Base-by-base conservation (phyloP, 73 alveolate genomes). In the Durusdinium trenchii region DNA sequence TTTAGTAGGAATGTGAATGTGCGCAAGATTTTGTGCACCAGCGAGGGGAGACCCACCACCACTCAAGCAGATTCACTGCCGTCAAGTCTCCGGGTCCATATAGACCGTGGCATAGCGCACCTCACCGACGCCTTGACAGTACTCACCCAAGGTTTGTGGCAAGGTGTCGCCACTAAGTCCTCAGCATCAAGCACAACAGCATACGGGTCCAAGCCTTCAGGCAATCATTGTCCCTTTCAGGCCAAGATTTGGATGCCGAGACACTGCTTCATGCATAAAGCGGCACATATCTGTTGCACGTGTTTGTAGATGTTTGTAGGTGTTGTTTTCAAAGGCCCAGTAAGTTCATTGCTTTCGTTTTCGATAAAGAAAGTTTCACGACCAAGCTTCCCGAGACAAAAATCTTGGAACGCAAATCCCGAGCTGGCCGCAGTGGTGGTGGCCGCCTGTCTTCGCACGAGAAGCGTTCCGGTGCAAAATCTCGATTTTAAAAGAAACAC, bases 71-170 rank as follows among this genome's bases (percentile, higher is more conserved):
- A 62, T 9, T 30, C 35, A 36, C 30, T 9, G 32, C 48, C 30
- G 6, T 76, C 60, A 78, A 47, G 98, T 6, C 30, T 12, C 98
- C 4, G 98, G 67, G n/a, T 91, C 98, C 89, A 91, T 91, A 57
- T 67, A 91, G 47, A 91, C 78, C 12, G 98, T 67, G 18, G 85
- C 98, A 43, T 91, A 71, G 47, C 98, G 98, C 45, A 91, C 98
- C 50, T 91, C 98, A 32, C 98, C 98, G 10, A 91, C 98, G 6
- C 79, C 46, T 91, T 91, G 98, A 54, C 98, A 91, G 98, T 38
- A 71, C 89, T 91, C 90, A 40, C 98, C 98, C 98, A 91, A 48
- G 60, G 98, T 91, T 46, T 91, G 83, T 60, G 98, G 98, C 90
- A 50, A 40, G 1, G 98, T 91, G 10, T 67, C 98, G 76, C 76